A percentile compares a stretch with the other conserved stretches of the same genome.
phyloP scores from a whole-genome alignment of 768 basidiomycete species.

The Hemileccinum rubropunctum region DNA sequence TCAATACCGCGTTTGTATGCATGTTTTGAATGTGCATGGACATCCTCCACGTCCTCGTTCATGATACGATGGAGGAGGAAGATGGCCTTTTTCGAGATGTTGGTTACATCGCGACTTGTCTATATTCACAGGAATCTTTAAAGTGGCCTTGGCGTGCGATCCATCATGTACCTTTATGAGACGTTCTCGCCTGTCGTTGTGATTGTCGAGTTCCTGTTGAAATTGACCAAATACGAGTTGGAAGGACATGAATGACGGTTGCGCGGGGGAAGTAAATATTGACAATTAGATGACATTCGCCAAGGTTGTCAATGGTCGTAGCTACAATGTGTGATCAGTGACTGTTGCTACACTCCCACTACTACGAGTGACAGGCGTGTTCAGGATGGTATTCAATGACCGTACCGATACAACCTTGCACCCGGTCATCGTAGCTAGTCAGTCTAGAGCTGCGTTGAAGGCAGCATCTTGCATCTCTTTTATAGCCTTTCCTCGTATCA shows the following conservation, averaged over 20 bases:
- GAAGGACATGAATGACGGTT: conserved; percentile 6
- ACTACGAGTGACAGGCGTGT: too few species aligned
- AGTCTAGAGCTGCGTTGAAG: conserved; percentile 31
- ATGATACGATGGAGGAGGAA: conserved; percentile 84
- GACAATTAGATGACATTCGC: too few species aligned
- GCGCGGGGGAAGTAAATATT: too few species aligned
- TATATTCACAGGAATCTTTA: conserved; percentile 36
- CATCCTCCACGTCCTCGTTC: conserved; percentile 37
- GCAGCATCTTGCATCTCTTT: conserved; percentile 73
- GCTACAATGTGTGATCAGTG: too few species aligned
- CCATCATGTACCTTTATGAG: conserved; percentile 73
- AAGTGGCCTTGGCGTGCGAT: neutral
- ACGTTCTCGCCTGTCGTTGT: conserved; percentile 85
- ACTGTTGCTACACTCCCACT: too few species aligned
- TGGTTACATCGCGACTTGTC: conserved; percentile 86
- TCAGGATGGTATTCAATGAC: neutral
- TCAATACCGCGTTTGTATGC: conserved; percentile 52
- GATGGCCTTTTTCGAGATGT: conserved; percentile 89
- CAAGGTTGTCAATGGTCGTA: too few species aligned
- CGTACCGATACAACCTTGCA: conserved; percentile 1
- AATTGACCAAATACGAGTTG: conserved; percentile 52
- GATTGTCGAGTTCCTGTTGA: conserved; percentile 71
- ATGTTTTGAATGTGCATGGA: conserved; percentile 30
- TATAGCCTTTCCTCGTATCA: conserved; percentile 71
- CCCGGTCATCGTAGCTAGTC: neutral